Conservation (phyloP, 2,329 filamentous ascomycete species). For the Neobulgaria alba region DNA sequence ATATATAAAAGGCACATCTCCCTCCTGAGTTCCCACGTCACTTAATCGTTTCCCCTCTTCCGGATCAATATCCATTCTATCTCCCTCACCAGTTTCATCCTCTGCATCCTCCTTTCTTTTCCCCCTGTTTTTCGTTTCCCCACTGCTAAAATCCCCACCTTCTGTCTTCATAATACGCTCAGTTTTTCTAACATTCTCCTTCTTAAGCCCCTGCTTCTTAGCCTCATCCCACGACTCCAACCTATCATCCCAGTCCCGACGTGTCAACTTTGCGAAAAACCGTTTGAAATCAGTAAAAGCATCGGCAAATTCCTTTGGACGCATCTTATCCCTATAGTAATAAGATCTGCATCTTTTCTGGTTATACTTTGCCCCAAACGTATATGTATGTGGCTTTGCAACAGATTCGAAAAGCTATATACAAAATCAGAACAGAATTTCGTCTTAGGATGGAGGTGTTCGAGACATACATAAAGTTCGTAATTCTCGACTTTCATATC, state of each 20-base stretch:
- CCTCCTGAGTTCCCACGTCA: not conserved
- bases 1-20: slow-evolving; percentile 9
- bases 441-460: not conserved
- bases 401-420: slow-evolving; percentile 60
- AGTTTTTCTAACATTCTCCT: too few species aligned
- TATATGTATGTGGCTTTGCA: slow-evolving; percentile 50
- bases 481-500: not conserved
- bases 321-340: slow-evolving; percentile 31
- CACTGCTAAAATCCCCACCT: too few species aligned
- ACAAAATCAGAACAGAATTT: not conserved
- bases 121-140: not conserved
- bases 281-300: slow-evolving; percentile 44
- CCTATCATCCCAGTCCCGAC: slow-evolving; percentile 50
- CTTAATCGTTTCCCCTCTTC: too few species aligned
- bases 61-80: not conserved
- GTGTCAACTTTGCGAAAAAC: slow-evolving; percentile 51
- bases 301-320: slow-evolving; percentile 33
- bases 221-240: slow-evolving; percentile 10
- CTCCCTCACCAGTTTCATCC: not conserved
- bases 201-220: too few species aligned
- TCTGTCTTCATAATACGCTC: too few species aligned
- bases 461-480: not conserved
- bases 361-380: slow-evolving; percentile 43
- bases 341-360: slow-evolving; percentile 26
- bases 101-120: slow-evolving; percentile 1